These are phyloP conservation scores for Salvia hispanica DNA, from an alignment of 257 asterid species.

Conservation along the genomic window DNA sequence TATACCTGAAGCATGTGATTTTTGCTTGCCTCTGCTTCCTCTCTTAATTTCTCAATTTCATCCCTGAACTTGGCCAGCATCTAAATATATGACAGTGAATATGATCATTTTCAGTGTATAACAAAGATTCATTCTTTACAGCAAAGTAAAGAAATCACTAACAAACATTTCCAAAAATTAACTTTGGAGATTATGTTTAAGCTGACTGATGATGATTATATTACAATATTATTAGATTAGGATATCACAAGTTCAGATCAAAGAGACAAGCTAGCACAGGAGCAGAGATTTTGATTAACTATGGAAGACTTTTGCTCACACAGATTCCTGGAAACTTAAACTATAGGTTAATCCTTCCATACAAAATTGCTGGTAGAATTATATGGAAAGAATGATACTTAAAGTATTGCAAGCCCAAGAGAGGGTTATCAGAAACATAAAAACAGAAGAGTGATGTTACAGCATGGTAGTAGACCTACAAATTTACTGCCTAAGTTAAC, in stretches of 20 bases:
- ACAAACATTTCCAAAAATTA: not conserved
- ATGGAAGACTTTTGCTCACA: not conserved
- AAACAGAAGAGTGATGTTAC: not conserved
- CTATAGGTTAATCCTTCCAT: not conserved
- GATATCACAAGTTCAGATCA: not conserved
- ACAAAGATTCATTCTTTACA: conserved; percentile 7
- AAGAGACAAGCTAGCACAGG: not conserved
- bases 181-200: not conserved
- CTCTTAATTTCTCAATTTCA: conserved; percentile 65
- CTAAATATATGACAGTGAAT: conserved; percentile 35
- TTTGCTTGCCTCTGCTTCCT: conserved; percentile 67
- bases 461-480: not conserved
- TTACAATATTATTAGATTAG: not conserved
- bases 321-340: not conserved
- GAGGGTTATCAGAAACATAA: not conserved
- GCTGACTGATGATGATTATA: conserved; percentile 10
- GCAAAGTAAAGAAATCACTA: conserved; percentile 20
- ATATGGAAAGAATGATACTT: not conserved
- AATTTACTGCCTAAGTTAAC: not conserved
- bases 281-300: not conserved
- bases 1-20: conserved; percentile 86
- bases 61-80: conserved; percentile 45
- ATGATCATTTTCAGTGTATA: conserved; percentile 16
- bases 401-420: not conserved
- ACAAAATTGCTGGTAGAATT: not conserved